Evolutionary conservation across 345 rosid species (phyloP).

Genomic region (Jatropha curcas): DNA sequence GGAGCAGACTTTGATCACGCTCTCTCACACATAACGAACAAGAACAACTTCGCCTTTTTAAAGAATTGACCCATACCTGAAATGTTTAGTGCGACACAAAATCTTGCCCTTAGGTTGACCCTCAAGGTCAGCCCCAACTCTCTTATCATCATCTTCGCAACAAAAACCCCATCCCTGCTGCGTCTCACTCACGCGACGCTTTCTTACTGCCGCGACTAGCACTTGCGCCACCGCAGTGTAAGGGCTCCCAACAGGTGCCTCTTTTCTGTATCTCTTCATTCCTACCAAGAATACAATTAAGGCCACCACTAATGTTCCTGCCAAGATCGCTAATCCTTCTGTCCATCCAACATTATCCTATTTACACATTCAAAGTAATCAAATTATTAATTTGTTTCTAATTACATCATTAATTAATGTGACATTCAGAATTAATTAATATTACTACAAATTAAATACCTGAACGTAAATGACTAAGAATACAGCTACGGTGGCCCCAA

Average conservation of each 20-base stretch:
- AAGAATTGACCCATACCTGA: constrained; percentile 50
- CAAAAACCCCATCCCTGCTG: constrained; percentile 36
- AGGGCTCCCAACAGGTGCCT: constrained; percentile 69
- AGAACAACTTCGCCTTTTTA: not conserved
- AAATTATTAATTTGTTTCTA: not conserved
- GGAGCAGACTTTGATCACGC: not conserved
- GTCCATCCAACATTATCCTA: constrained; percentile 86
- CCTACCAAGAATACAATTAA: constrained; percentile 54
- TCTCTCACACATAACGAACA: too few relatives aligned
- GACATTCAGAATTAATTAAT: too few relatives aligned
- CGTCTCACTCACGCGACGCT: constrained; percentile 55
- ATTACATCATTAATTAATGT: too few relatives aligned
- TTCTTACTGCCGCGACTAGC: constrained; percentile 59
- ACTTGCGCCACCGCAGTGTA: constrained; percentile 67
- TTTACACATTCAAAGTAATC: not conserved
- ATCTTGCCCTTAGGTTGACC: constrained; percentile 18
- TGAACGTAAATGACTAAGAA: constrained; percentile 68
- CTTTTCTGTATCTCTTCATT: constrained; percentile 50
- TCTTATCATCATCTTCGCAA: constrained; percentile 25
- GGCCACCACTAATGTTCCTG: constrained; percentile 50
- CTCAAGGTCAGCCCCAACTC: constrained; percentile 9
- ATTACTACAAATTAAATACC: constrained; percentile 24
- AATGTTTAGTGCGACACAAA: constrained; percentile 52
- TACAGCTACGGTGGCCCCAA: constrained; percentile 57
- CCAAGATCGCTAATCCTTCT: constrained; percentile 54